Conservation (phyloP, 805 yeast species). For the Lipomyces yamanashiensis region DNA sequence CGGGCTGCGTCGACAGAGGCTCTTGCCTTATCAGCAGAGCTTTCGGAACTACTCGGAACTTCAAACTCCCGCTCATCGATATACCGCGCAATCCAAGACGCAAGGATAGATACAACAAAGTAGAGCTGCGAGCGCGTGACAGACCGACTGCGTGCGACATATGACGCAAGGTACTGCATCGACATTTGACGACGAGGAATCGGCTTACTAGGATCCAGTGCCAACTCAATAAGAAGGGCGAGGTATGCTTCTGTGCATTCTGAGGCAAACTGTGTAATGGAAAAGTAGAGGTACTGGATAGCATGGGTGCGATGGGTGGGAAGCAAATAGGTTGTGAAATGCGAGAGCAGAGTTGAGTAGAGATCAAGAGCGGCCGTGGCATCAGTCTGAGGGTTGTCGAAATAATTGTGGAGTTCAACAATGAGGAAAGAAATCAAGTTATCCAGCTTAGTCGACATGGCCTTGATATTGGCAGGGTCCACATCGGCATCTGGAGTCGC, state of each 20-base stretch:
- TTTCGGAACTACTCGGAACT: slow-evolving; percentile 50
- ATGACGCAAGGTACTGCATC: slow-evolving; percentile 88
- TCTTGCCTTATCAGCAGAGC: slow-evolving; percentile 38
- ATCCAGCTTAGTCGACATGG: slow-evolving; percentile 62
- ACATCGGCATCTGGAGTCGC: slow-evolving; percentile 6
- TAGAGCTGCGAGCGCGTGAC: slow-evolving; percentile 73
- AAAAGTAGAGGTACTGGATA: slow-evolving; percentile 82
- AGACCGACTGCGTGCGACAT: slow-evolving; percentile 81
- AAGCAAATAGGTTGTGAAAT: slow-evolving; percentile 79
- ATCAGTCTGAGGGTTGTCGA: slow-evolving; percentile 53
- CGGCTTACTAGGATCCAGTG: slow-evolving; percentile 70
- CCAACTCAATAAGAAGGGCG: slow-evolving; percentile 79
- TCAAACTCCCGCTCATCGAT: slow-evolving; percentile 85
- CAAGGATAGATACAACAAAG: slow-evolving; percentile 79
- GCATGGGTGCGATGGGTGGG: slow-evolving; percentile 93
- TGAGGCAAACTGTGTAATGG: slow-evolving; percentile 76
- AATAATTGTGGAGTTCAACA: slow-evolving; percentile 53
- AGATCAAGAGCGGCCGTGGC: slow-evolving; percentile 67
- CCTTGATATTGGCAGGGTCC: slow-evolving; percentile 24
- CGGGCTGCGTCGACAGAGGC: slow-evolving; percentile 69
- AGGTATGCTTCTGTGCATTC: slow-evolving; percentile 85
- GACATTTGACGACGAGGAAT: slow-evolving; percentile 82
- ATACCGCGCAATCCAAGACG: slow-evolving; percentile 82
- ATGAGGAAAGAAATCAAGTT: slow-evolving; percentile 64
- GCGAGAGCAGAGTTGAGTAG: slow-evolving; percentile 72